A percentile compares a stretch with the other conserved stretches of the same genome.
phyloP scores from a whole-genome alignment of 1,284 basidiomycete species.

The Ganoderma meredithae region DNA sequence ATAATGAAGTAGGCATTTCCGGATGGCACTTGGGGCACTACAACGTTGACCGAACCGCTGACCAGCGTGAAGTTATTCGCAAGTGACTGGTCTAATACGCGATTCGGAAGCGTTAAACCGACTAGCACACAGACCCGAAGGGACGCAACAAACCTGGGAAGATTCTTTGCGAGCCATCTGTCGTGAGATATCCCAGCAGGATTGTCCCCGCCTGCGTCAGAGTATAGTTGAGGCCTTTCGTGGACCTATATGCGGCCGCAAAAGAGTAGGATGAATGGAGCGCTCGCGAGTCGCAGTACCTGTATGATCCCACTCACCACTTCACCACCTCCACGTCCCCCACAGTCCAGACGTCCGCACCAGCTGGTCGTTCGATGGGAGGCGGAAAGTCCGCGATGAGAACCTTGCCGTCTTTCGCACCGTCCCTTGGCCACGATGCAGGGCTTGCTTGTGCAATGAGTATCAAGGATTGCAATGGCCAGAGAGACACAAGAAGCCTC shows the following conservation, averaged over 20 bases:
- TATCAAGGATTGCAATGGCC: background rate
- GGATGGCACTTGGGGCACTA: background rate
- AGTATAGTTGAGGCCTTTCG: slow-evolving; percentile 4
- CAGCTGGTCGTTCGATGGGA: slow-evolving; percentile 1
- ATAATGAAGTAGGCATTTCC: slow-evolving; percentile 1
- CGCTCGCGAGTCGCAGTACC: background rate
- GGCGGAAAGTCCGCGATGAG: slow-evolving; percentile 6
- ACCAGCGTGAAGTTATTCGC: background rate
- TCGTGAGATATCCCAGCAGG: slow-evolving; percentile 2
- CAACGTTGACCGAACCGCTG: slow-evolving; percentile 4
- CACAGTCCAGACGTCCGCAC: slow-evolving; percentile 1
- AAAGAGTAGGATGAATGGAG: background rate
- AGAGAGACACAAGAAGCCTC: background rate
- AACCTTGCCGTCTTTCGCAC: background rate
- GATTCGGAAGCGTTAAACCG: background rate
- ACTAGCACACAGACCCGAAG: background rate
- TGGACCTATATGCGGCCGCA: slow-evolving; percentile 2
- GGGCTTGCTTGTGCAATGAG: background rate
- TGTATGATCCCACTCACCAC: slow-evolving; percentile 1
- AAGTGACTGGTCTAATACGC: background rate
- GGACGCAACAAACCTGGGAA: background rate
- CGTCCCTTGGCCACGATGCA: background rate
- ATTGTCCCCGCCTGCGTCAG: slow-evolving; percentile 1
- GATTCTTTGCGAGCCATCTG: background rate
- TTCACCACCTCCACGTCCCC: slow-evolving; percentile 5